These are phyloP conservation scores for Globisporangium echinulatum DNA, from an alignment of 352 stramenopile species.

Conservation along the genomic window DNA sequence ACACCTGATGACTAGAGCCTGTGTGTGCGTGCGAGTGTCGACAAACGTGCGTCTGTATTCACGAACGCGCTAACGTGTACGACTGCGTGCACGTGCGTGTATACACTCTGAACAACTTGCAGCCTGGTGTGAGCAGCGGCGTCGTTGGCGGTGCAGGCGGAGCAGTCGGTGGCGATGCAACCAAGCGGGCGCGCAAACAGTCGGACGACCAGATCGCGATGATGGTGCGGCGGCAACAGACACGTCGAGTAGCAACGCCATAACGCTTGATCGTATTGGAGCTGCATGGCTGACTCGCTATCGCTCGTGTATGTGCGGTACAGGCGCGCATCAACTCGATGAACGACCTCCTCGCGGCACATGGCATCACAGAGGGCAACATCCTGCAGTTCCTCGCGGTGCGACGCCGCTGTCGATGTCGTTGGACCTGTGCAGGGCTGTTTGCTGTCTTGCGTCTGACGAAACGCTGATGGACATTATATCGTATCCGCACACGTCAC, in stretches of 20 bases:
- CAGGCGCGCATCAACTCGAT: conserved; percentile 81
- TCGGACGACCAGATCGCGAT: conserved; percentile 70
- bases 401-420: background rate
- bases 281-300: background rate
- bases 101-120: background rate
- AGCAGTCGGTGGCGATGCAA: conserved; percentile 13
- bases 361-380: conserved; percentile 77
- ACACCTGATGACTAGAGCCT: no score
- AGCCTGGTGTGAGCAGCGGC: conserved; percentile 9
- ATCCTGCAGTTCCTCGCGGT: conserved; percentile 80
- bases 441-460: no score
- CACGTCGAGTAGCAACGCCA: no score
- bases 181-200: conserved; percentile 51
- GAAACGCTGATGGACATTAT: no score
- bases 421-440: no score
- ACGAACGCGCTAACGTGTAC: no score
- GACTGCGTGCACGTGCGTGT: no score
- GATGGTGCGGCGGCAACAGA: conserved; percentile 32
- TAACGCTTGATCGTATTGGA: no score
- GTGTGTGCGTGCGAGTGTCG: no score
- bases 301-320: background rate
- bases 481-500: background rate
- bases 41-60: no score
- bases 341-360: conserved; percentile 71
- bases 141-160: conserved; percentile 13